phyloP scores from a whole-genome alignment of 2,329 filamentous ascomycete genomes.

The Conoideocrella luteorostrata region DNA sequence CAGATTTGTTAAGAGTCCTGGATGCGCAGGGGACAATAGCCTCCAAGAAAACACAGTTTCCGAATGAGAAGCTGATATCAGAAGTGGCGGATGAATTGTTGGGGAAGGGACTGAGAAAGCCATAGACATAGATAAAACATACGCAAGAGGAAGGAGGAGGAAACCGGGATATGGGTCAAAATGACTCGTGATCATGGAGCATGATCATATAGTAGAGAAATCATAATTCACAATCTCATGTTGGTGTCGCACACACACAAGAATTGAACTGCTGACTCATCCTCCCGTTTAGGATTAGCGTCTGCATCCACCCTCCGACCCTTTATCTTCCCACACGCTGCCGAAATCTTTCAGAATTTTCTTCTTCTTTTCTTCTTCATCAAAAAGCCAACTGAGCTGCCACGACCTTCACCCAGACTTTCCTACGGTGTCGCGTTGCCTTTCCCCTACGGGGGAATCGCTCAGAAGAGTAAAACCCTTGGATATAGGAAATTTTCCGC shows the following conservation, averaged over 20 bases:
- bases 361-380: conserved; percentile 43
- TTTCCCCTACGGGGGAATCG: conserved; percentile 41
- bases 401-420: conserved; percentile 54
- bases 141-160: too few species aligned
- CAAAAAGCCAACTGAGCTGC: conserved; percentile 59
- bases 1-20: conserved; percentile 71
- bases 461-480: conserved; percentile 55
- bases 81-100: conserved; percentile 49
- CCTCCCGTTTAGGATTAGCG: conserved; percentile 16
- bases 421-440: conserved; percentile 58
- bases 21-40: conserved; percentile 62
- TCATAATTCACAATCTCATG: not conserved
- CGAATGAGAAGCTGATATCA: conserved; percentile 48
- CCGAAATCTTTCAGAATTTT: conserved; percentile 27
- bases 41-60: conserved; percentile 50
- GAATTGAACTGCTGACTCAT: conserved; percentile 2
- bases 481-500: conserved; percentile 58
- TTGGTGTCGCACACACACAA: not conserved
- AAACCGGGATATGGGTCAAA: too few species aligned
- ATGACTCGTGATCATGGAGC: too few species aligned
- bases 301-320: not conserved
- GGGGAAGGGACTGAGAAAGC: conserved; percentile 40
- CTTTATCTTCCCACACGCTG: conserved; percentile 18
- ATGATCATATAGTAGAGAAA: not conserved
- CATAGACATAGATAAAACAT: conserved; percentile 12